A percentile compares a stretch with the other conserved stretches of the same genome.
These are phyloP conservation scores for Chaetomium sp. DNA, from an alignment of 2,329 filamentous ascomycete species.

Conservation along the genomic window DNA sequence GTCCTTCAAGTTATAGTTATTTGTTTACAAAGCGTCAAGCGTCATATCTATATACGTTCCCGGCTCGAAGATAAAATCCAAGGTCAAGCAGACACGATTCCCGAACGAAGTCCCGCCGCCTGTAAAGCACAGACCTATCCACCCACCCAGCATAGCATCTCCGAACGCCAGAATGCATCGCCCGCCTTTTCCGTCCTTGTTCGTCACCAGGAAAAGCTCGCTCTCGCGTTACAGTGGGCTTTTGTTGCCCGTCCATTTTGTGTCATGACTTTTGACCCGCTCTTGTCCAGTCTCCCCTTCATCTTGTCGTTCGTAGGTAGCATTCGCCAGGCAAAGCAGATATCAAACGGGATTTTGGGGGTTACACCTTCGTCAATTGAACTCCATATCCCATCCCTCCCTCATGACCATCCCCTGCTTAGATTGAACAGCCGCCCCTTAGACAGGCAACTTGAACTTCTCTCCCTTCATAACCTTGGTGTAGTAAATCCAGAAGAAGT, in stretches of 20 bases:
- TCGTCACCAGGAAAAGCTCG: background rate
- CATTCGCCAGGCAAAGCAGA: background rate
- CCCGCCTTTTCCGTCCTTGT: constrained; percentile 1
- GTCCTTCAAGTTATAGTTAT: too few relatives aligned
- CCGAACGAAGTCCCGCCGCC: background rate
- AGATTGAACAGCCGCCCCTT: constrained; percentile 27
- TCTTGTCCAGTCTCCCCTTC: background rate
- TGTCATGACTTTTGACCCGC: too few relatives aligned
- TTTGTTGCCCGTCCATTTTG: too few relatives aligned
- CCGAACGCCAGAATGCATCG: constrained; percentile 18
- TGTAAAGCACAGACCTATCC: background rate
- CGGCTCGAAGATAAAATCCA: background rate
- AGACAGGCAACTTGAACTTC: constrained; percentile 82
- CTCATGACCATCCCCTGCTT: background rate
- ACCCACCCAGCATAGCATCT: constrained; percentile 2
- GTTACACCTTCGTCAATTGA: background rate
- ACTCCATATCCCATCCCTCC: background rate
- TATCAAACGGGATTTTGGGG: background rate
- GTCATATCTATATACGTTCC: background rate
- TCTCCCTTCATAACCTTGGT: constrained; percentile 88
- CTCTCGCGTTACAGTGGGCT: too few relatives aligned
- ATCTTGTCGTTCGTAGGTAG: background rate
- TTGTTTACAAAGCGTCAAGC: background rate
- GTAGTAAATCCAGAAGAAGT: constrained; percentile 99
- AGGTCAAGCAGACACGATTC: background rate